Base-by-base conservation (phyloP, 768 basidiomycete genomes). In the Kondoa malvinella region DNA sequence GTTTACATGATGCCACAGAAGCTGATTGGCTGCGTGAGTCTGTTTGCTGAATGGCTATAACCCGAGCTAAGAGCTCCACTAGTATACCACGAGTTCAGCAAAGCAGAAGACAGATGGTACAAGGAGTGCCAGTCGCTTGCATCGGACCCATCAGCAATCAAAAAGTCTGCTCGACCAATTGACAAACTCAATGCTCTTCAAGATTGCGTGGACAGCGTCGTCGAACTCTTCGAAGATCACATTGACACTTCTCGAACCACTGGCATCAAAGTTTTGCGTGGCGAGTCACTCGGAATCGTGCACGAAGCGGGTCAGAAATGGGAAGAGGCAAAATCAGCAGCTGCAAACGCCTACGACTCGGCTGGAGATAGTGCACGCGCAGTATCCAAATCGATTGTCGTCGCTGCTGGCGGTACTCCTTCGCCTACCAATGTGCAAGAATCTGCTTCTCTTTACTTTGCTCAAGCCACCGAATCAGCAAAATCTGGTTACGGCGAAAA, bases 301-400 rank as follows among this genome's bases (percentile, higher is more conserved):
- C 63, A 70, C 0, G 70, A 68, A n/a, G 66, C 57, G 40, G 73
- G 73, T 62, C 34, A 63, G 30, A 15, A 4, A 21, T 50, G 40
- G 3, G 31, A 69, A 2, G 59, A 1, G 0, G 50, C 14, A 26
- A 69, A 68, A 60, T 72, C 73, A 65, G 21, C 30, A 17, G n/a
- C 29, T 1, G 71, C 71, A 2, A 68, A 60, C 30, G 58, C 58
- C 27, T 25, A 25, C 25, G 58, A 12, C 27, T 4, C 25, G 4
- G 58, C 30, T 25, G 12, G 25, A 31, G 58, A 60, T 26, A 25
- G 58, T 25, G 14, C 27, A 12, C 8, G 4, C 27, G 14, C 4
- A 25, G 58, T 25, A 31, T 60, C 58, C 14, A 25, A 31, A 25
- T 60, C 58, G 58, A 60, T 60, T 25, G 25, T 26, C 14, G 58